Evolutionary conservation across 305 asterid genomes (phyloP), one percentile per base, ranked within the genome.

Genomic region (Solanum chacoense): DNA sequence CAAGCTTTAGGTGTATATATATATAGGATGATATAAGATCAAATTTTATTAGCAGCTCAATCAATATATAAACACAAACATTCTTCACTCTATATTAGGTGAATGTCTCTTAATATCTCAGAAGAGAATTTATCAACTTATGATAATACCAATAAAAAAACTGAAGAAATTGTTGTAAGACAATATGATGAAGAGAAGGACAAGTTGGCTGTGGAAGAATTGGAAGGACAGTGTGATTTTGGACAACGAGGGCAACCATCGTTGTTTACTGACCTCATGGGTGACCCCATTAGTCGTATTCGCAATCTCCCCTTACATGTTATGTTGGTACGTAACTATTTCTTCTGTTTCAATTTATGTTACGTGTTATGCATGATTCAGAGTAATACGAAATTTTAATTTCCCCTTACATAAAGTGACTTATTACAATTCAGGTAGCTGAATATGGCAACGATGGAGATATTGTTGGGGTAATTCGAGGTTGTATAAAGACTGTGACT

Each of bases 241-340:
- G 96, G 94, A 7, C 94, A 92, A 83, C 93, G 93, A 4, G 99
- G 97, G 45, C 93, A 95, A 59, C 93, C 94, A 6, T 91, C 95
- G 22, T 92, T 95, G 3, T 92, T 95, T 88, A 94, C 98, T 74
- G 95, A 95, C 91, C 96, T 95, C 89, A 92, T 94, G 98, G 98
- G 97, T 18, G 98, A 96, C 93, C 98, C 99, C 76, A 83, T 95
- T 89, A 94, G 95, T 26, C 94, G 98, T 10, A 93, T 95, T n/a
- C 92, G 97, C 35, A 90, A 93, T 87, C 94, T 94, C 91, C 76
- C 89, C 11, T 91, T 93, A 18, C 97, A 93, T 88, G 74, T 94
- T 75, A 96, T 95, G 99, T 91, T 96, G 98, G 99, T 95, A 92
- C 26, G 86, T 8, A n/a, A n/a, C 9, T 77, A 36, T 4, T 77